phyloP scores from a whole-genome alignment of 495 filamentous ascomycete genomes.

The Aspergillus olivimuriae region DNA sequence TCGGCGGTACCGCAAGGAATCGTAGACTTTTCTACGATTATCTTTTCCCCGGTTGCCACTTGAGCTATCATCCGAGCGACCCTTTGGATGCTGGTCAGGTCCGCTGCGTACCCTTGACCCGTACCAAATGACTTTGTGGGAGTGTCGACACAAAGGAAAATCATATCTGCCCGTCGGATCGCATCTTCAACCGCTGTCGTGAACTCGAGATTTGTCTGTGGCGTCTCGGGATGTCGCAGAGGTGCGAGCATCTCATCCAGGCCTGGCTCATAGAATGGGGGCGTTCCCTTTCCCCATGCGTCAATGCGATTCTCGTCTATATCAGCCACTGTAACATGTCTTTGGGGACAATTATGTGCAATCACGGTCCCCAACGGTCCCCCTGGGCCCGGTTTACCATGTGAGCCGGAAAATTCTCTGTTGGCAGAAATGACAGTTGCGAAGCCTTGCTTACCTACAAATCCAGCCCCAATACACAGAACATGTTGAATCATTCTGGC shows the following conservation, averaged over 20 bases:
- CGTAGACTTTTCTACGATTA: constrained; percentile 75
- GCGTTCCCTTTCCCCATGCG: constrained; percentile 58
- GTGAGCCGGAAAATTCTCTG: background rate
- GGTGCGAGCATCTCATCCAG: constrained; percentile 33
- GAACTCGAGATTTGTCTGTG: constrained; percentile 55
- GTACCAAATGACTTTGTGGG: constrained; percentile 66
- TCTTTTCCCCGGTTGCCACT: constrained; percentile 55
- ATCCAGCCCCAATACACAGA: constrained; percentile 3
- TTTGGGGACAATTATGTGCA: constrained; percentile 1
- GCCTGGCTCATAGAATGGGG: constrained; percentile 69
- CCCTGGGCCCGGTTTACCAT: background rate
- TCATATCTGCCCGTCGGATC: constrained; percentile 60
- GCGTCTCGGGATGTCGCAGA: background rate
- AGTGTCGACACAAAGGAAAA: constrained; percentile 73
- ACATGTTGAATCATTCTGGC: background rate
- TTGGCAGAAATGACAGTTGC: too few species aligned
- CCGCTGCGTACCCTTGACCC: constrained; percentile 61
- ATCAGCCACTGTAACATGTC: constrained; percentile 26
- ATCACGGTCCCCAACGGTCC: background rate
- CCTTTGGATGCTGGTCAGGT: constrained; percentile 62
- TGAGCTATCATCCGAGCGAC: constrained; percentile 59
- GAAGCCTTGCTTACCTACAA: constrained; percentile 2
- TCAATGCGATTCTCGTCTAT: constrained; percentile 50
- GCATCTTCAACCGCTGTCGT: constrained; percentile 54
- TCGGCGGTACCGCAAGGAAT: constrained; percentile 71